Conservation (phyloP, 2,329 filamentous ascomycete species). For the Ophiostoma populinum region DNA sequence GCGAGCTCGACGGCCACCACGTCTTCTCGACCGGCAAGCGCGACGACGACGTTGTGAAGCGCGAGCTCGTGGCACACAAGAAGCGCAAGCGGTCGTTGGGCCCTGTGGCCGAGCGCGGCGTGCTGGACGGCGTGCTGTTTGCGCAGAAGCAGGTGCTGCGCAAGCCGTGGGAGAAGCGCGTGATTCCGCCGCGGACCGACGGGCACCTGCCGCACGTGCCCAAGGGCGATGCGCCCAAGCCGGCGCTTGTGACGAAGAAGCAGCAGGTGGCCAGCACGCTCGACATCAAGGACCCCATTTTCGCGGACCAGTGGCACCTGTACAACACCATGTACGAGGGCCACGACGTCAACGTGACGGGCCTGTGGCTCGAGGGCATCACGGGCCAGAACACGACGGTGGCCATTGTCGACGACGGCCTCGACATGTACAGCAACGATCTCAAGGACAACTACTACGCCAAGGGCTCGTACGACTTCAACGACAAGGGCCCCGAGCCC, state of each 20-base stretch:
- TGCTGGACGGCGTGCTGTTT: constrained; percentile 59
- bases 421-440: constrained; percentile 92
- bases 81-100: constrained; percentile 42
- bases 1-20: constrained; percentile 64
- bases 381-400: constrained; percentile 81
- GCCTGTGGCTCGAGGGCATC: constrained; percentile 76
- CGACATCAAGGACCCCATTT: constrained; percentile 78
- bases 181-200: constrained; percentile 18
- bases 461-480: constrained; percentile 88
- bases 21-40: constrained; percentile 61
- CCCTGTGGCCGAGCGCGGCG: constrained; percentile 21
- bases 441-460: constrained; percentile 88
- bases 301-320: constrained; percentile 88
- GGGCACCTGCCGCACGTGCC: not conserved
- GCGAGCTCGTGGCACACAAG: constrained; percentile 33
- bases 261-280: constrained; percentile 44
- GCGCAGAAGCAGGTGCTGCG: constrained; percentile 54
- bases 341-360: constrained; percentile 93
- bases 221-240: constrained; percentile 14
- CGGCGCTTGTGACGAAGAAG: constrained; percentile 37
- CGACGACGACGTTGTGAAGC: constrained; percentile 39
- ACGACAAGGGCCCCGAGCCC: constrained; percentile 64
- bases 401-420: constrained; percentile 86
- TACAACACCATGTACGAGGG: constrained; percentile 66
- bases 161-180: constrained; percentile 34